Evolutionary conservation across 768 basidiomycete species (phyloP).

Genomic region (Paxillus ammoniavirescens): DNA sequence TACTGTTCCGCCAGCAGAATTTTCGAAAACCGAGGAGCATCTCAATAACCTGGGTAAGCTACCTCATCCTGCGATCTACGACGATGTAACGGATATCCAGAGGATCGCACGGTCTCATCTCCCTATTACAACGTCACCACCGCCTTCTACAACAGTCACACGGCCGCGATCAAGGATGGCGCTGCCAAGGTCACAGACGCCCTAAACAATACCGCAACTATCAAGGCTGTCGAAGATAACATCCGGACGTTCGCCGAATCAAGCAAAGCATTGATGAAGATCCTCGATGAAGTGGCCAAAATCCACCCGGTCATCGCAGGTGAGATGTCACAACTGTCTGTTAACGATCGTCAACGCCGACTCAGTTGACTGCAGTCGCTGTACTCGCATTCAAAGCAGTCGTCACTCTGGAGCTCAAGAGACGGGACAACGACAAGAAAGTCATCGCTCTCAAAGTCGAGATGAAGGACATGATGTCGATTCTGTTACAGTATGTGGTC

Average conservation of each 20-base stretch:
- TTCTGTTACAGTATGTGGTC: conserved; percentile 41
- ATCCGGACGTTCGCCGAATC: conserved; percentile 20
- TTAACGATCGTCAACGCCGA: neutral
- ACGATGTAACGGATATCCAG: neutral
- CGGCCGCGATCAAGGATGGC: neutral
- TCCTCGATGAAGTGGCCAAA: conserved; percentile 26
- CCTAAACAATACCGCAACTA: neutral
- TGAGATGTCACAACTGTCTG: neutral
- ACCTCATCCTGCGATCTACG: neutral
- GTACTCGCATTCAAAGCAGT: conserved; percentile 51
- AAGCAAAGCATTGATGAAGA: conserved; percentile 22
- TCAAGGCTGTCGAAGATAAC: conserved; percentile 13
- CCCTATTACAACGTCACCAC: neutral
- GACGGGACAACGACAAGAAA: conserved; percentile 52
- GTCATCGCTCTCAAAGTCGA: conserved; percentile 44
- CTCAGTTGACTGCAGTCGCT: conserved; percentile 33
- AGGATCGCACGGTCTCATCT: neutral
- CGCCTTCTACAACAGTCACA: conserved; percentile 2
- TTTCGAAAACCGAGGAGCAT: neutral
- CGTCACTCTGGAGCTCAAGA: conserved; percentile 45
- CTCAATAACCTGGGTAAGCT: neutral
- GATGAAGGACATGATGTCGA: conserved; percentile 50
- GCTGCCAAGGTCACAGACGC: neutral
- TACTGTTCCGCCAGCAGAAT: neutral
- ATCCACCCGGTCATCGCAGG: conserved; percentile 29